These are phyloP conservation scores for Annulohypoxylon bovei DNA, from an alignment of 495 filamentous ascomycete genomes.

Conservation along the genomic window DNA sequence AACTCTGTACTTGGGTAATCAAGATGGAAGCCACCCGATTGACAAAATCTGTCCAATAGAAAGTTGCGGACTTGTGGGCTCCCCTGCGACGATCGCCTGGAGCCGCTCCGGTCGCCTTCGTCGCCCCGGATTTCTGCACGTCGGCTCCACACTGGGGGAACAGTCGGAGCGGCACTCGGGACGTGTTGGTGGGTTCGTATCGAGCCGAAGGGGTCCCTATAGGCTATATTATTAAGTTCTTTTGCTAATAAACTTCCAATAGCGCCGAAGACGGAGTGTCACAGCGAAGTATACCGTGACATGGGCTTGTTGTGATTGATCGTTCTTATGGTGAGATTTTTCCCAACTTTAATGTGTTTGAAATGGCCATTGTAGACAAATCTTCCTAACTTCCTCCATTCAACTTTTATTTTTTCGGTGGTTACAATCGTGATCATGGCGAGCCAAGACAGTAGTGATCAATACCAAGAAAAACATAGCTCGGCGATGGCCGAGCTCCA, in stretches of 20 bases:
- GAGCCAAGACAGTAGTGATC: constrained; percentile 11
- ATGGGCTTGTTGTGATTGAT: constrained; percentile 10
- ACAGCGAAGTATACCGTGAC: constrained; percentile 3
- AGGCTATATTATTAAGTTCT: constrained; percentile 33
- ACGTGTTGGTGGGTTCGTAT: constrained; percentile 24
- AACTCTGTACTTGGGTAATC: constrained; percentile 17
- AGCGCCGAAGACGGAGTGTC: constrained; percentile 35
- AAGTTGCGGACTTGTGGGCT: neutral
- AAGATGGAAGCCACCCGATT: constrained; percentile 31
- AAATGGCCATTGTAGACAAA: neutral
- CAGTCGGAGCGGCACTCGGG: constrained; percentile 36
- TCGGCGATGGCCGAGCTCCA: constrained; percentile 8
- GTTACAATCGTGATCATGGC: constrained; percentile 20
- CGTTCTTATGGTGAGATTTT: constrained; percentile 10
- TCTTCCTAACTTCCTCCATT: neutral
- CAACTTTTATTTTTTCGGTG: neutral
- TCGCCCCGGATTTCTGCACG: constrained; percentile 33
- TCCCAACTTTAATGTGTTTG: neutral
- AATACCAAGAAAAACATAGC: constrained; percentile 14
- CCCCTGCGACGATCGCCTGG: constrained; percentile 15
- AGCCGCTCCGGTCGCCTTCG: constrained; percentile 34
- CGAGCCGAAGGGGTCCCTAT: constrained; percentile 18
- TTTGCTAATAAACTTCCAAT: constrained; percentile 31
- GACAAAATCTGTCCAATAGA: constrained; percentile 22
- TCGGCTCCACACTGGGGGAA: constrained; percentile 28